Evolutionary conservation across 1,139 yeast species (phyloP), one percentile per base, ranked within the genome.

Genomic region (Pichia sp.): DNA sequence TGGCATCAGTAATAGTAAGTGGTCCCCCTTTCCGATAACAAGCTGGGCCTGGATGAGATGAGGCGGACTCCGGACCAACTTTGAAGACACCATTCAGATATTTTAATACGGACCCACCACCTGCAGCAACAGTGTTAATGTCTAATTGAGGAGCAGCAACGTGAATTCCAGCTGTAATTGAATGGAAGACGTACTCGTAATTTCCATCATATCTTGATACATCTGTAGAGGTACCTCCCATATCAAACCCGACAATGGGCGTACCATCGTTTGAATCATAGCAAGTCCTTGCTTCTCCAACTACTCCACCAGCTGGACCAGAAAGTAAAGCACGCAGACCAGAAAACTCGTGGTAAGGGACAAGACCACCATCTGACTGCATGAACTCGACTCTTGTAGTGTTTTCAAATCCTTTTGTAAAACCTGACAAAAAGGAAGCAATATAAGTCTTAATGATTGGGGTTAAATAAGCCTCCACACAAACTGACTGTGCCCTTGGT

Each of bases 381-480:
- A 80, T 80, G 62, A 80, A 79, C 57, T 79, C 65, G 41, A 75
- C 71, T 44, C 60, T 55, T 13, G 65, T 64, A 31, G 71, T 70
- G 3, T 54, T 39, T 69, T 70, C 59, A 86, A 74, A 1, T 93
- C 93, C 4, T 73, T 63, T 47, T 82, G 78, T n/a, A n/a, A n/a
- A n/a, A n/a, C n/a, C n/a, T n/a, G n/a, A n/a, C n/a, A n/a, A n/a
- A 60, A 87, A 84, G 19, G 82, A 78, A 39, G 73, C 67, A 43
- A 86, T 70, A 63, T 86, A 86, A 36, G 78, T 74, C 54, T 78
- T 74, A 46, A 86, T 82, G 48, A 82, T 85, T 1, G 95, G 95
- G 3, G 91, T 84, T 54, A 87, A 68, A 63, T 86, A 86, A 1
- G 93, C 88, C 67, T 87, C 93, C 1, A 87, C 89, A 19, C 82